Percentiles rank a stretch among this genome's conserved stretches.
These are phyloP conservation scores for Zygoascus tannicola DNA, from an alignment of 805 yeast species.

Conservation along the genomic window DNA sequence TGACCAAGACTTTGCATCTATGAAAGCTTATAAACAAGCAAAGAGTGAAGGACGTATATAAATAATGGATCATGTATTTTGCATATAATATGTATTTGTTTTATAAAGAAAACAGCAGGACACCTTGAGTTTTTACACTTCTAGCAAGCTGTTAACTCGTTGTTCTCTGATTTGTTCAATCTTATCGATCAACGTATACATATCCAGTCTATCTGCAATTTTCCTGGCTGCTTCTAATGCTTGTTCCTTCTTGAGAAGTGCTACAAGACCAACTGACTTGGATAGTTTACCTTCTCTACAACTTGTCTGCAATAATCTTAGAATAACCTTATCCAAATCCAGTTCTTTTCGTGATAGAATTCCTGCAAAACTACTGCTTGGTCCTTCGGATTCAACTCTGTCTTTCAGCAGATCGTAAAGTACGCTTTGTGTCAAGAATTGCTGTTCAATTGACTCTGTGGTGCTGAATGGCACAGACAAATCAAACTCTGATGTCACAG, in stretches of 20 bases:
- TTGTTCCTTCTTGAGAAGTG: constrained; percentile 61
- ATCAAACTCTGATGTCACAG: constrained; percentile 72
- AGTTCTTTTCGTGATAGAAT: constrained; percentile 42
- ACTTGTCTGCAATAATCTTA: constrained; percentile 63
- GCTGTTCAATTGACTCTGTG: constrained; percentile 17
- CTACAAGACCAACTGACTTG: constrained; percentile 62
- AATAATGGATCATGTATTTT: too few species aligned
- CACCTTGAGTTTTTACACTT: too few species aligned
- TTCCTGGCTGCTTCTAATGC: constrained; percentile 77
- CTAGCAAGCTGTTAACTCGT: too few species aligned
- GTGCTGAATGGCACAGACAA: constrained; percentile 51
- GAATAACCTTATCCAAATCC: constrained; percentile 64
- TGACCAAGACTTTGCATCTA: constrained; percentile 25
- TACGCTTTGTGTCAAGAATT: constrained; percentile 20
- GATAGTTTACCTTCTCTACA: constrained; percentile 57
- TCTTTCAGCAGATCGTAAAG: constrained; percentile 19
- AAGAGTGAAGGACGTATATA: constrained; percentile 16
- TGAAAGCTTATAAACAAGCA: constrained; percentile 24
- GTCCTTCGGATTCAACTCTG: constrained; percentile 29
- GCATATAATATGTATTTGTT: too few species aligned
- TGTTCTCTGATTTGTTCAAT: constrained; percentile 47
- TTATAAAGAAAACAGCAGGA: too few species aligned
- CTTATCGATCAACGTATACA: constrained; percentile 43
- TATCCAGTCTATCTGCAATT: constrained; percentile 67
- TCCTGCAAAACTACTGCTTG: constrained; percentile 25